Evolutionary conservation across 179 eudicot species (phyloP).

Genomic region (Corrigiola litoralis): DNA sequence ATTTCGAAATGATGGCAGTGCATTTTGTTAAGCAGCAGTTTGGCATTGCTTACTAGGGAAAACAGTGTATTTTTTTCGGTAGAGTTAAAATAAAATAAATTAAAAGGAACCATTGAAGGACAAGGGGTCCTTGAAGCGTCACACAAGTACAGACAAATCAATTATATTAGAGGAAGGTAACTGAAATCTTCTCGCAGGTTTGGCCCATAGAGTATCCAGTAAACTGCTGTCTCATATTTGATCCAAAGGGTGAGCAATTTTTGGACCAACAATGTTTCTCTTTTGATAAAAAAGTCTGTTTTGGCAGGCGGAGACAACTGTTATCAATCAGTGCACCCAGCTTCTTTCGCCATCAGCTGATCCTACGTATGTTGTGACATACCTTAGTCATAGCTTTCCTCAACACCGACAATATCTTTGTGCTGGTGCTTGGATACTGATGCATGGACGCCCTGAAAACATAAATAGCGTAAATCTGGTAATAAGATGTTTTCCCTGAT

Average conservation of each 20-base stretch:
- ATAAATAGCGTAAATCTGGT: conserved; percentile 84
- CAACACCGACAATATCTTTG: conserved; percentile 85
- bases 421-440: conserved; percentile 98
- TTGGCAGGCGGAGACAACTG: conserved; percentile 91
- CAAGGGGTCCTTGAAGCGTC: no score
- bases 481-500: conserved; percentile 10
- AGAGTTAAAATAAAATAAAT: no score
- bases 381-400: conserved; percentile 78
- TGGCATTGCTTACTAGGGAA: not conserved
- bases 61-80: no score
- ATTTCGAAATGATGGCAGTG: not conserved
- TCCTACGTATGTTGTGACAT: conserved; percentile 73
- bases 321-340: conserved; percentile 87
- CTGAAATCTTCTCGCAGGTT: no score
- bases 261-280: no score
- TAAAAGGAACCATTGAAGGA: no score
- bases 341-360: conserved; percentile 90
- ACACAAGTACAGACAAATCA: no score
- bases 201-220: no score
- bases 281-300: not conserved
- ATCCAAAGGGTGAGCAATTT: no score
- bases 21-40: not conserved
- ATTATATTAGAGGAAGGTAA: no score
- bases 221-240: no score
- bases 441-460: conserved; percentile 91